Base-by-base conservation (phyloP, 2,329 filamentous ascomycete genomes). In the Colletotrichum abscissum region DNA sequence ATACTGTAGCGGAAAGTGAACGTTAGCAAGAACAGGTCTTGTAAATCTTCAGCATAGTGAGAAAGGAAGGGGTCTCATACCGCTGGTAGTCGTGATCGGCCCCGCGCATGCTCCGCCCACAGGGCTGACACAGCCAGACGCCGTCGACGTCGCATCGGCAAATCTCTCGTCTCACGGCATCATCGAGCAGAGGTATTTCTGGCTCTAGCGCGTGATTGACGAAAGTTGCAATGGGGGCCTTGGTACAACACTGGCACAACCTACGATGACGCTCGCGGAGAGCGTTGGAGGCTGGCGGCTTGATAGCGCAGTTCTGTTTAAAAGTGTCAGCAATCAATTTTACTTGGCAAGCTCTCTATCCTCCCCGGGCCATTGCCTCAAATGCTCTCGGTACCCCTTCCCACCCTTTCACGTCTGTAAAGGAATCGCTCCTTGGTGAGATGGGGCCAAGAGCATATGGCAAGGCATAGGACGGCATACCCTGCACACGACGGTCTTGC, bases 61-160 rank as follows among this genome's bases (percentile, higher is more conserved):
- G 67, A 19, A 30, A 67, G 60, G 46, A 16, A 63, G 55, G 16
- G 11, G 16, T n/a, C 16, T 80, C 84, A 56, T 82, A 91, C 89
- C 87, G 83, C 78, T 87, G 86, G 74, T 92, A 92, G 69, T 91
- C 88, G 65, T 86, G 82, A 76, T 92, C 90, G 24, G 87, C 85
- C 52, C 84, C 87, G 28, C 90, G 87, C 65, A 97, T 91, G 67
- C 90, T 89, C 74, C 92, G 90, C 1, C 95, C 95, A 77, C 96
- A 98, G 1, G 93, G 91, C 75, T 93, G 91, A 82, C 95, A 98
- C 30, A 98, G 90, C 93, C 94, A 98, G 59, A 97, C 91, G 5
- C 89, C 88, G 11, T 89, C 82, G 2, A 82, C 82, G 2, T 82
- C 85, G 77, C 89, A 91, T 55, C 82, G 84, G 78, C 89, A 91